Conservation (phyloP, 495 filamentous ascomycete species). For the Penicillium atrosanguineum region DNA sequence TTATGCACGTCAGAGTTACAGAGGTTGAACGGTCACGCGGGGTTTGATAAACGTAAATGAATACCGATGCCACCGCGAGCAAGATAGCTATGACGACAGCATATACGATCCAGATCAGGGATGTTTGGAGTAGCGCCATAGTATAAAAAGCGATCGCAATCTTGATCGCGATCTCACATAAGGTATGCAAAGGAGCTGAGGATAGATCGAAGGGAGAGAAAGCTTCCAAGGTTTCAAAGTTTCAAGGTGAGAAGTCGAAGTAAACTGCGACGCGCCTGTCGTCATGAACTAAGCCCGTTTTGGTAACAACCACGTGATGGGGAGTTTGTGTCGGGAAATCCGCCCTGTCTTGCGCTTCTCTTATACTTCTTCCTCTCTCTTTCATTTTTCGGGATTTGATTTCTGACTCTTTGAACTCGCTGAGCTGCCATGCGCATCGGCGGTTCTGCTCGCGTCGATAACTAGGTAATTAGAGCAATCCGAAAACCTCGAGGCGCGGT, state of each 20-base stretch:
- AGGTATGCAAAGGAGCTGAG: background rate
- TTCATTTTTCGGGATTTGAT: background rate
- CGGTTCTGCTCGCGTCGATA: constrained; percentile 9
- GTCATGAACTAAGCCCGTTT: constrained; percentile 16
- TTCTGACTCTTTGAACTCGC: background rate
- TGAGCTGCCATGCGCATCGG: constrained; percentile 6
- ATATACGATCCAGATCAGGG: constrained; percentile 91
- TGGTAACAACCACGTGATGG: constrained; percentile 11
- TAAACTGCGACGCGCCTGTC: constrained; percentile 14
- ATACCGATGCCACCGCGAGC: constrained; percentile 69
- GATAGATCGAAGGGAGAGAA: background rate
- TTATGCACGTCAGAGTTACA: constrained; percentile 77
- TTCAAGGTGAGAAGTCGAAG: constrained; percentile 1
- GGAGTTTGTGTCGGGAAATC: constrained; percentile 5
- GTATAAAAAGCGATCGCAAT: constrained; percentile 1
- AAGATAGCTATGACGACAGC: constrained; percentile 72
- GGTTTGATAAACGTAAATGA: constrained; percentile 83
- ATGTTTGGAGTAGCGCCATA: constrained; percentile 75
- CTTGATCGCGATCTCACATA: constrained; percentile 8
- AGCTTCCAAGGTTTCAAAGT: background rate
- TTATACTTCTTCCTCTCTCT: background rate
- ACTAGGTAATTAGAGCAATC: constrained; percentile 16
- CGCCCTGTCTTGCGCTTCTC: constrained; percentile 9
- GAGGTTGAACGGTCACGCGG: constrained; percentile 78
- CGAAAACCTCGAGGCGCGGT: constrained; percentile 1